Base-by-base conservation (phyloP, 176 grass and related monocot species). In the Oryza glaberrima region DNA sequence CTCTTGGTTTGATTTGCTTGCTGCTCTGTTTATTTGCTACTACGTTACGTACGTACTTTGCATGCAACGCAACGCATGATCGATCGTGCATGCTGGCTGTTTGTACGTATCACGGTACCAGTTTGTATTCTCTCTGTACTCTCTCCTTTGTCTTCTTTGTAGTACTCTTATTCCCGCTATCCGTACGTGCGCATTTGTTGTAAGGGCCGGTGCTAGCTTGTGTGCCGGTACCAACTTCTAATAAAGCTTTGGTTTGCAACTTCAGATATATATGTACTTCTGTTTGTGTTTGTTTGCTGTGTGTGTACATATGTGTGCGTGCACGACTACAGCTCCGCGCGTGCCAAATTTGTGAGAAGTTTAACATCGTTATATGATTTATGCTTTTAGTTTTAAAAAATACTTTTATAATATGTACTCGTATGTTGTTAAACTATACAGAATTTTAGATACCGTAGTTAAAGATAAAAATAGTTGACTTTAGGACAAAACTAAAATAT, bases 131-230 rank as follows among this genome's bases (percentile, higher is more conserved):
- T 66, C 10, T n/a, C 22, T 73, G 11, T 7, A 19, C 5, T 19
- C 52, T 19, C 52, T 7, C 52, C 3, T 11, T 20, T 56, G 5
- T 56, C 9, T 30, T 38, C 16, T 77, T 14, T 64, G 65, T 77
- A 74, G 65, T 69, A 74, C 45, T 61, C 22, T 35, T 72, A 0
- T 19, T 56, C 51, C 15, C 14, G 14, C 5, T 15, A 38, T 38
- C 36, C 36, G 36, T 38, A 56, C 17, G 26, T 12, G 7, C 34
- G 75, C 9, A 64, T 71, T 85, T 85, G 83, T 72, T 78, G 75
- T 64, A 48, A 46, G 6, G 41, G 26, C 25, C 17, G 17, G 40
- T 64, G 74, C 35, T 9, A 56, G 6, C 52, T 56, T 52, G 49
- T 52, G 49, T 6, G 49, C 49, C 49, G 49, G 49, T 52, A 6